Evolutionary conservation across 768 basidiomycete genomes (phyloP).

Genomic region (Leccinum incarnatum): DNA sequence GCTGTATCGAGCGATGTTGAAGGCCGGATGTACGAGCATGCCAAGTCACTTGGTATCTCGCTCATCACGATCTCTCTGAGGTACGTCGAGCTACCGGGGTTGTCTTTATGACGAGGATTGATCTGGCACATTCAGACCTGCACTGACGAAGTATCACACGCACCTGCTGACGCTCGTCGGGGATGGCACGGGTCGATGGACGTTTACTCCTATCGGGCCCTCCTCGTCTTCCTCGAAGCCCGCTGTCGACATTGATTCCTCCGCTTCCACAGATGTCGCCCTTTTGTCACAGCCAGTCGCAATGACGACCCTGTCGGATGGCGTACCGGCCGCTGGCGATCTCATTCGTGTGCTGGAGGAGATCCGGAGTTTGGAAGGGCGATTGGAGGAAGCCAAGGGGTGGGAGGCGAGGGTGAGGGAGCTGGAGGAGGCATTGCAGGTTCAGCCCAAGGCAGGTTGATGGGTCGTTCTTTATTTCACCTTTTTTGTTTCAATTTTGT

Average conservation of each 20-base stretch:
- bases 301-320: background rate
- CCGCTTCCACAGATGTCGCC: background rate
- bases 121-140: conserved; percentile 46
- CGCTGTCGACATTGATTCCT: background rate
- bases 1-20: conserved; percentile 97
- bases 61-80: conserved; percentile 90
- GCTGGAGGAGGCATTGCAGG: conserved; percentile 26
- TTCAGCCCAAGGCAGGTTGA: background rate
- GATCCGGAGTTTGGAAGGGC: conserved; percentile 23
- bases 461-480: too few relatives aligned
- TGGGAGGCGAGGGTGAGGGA: conserved; percentile 30
- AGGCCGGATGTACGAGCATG: conserved; percentile 92
- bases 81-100: conserved; percentile 36
- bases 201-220: too few relatives aligned
- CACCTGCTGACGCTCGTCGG: conserved; percentile 31
- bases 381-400: conserved; percentile 21
- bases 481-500: too few relatives aligned
- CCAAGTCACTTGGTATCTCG: conserved; percentile 85
- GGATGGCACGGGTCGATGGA: too few relatives aligned
- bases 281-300: background rate
- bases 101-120: background rate
- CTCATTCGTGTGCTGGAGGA: conserved; percentile 29
- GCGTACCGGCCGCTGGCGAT: conserved; percentile 10
- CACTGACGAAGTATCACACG: conserved; percentile 85
- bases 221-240: background rate